phyloP scores from a whole-genome alignment of 2,329 filamentous ascomycete genomes.

The Claviceps spartinae region DNA sequence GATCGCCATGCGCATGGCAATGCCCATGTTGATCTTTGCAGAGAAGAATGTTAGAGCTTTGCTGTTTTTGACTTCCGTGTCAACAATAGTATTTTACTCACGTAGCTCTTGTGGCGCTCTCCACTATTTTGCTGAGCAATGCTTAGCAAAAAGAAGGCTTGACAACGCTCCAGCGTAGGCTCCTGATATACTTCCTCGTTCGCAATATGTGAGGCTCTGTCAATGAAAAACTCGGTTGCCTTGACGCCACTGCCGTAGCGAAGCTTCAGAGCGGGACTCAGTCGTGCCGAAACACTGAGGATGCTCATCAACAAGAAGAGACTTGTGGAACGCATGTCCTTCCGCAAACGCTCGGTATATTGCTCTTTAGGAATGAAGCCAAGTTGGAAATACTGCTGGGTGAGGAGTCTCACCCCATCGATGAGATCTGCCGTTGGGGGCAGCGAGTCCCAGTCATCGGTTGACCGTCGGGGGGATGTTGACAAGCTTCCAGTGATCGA shows the following conservation, averaged over 20 bases:
- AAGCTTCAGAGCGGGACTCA: constrained; percentile 34
- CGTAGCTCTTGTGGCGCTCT: constrained; percentile 38
- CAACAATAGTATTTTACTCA: constrained; percentile 18
- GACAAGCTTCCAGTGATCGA: constrained; percentile 18
- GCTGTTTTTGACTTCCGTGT: background rate
- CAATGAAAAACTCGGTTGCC: constrained; percentile 40
- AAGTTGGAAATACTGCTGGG: constrained; percentile 42
- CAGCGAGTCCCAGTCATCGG: constrained; percentile 35
- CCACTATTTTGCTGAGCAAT: constrained; percentile 46
- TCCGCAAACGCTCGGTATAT: constrained; percentile 33
- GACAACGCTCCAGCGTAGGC: constrained; percentile 40
- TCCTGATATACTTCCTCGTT: constrained; percentile 36
- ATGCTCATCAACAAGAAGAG: constrained; percentile 42
- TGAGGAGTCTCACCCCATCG: constrained; percentile 40
- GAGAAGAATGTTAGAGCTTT: background rate
- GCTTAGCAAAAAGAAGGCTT: constrained; percentile 45
- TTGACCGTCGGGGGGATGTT: constrained; percentile 9
- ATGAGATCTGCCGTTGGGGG: constrained; percentile 36
- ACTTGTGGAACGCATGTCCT: constrained; percentile 34
- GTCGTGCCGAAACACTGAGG: constrained; percentile 41
- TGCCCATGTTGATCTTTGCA: constrained; percentile 39
- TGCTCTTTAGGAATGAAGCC: constrained; percentile 43
- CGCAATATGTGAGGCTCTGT: constrained; percentile 33
- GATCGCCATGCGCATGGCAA: constrained; percentile 41
- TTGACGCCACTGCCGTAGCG: constrained; percentile 36